A percentile compares a stretch with the other conserved stretches of the same genome.
phyloP scores from a whole-genome alignment of 768 basidiomycete species.

The Coprinopsis sp. region DNA sequence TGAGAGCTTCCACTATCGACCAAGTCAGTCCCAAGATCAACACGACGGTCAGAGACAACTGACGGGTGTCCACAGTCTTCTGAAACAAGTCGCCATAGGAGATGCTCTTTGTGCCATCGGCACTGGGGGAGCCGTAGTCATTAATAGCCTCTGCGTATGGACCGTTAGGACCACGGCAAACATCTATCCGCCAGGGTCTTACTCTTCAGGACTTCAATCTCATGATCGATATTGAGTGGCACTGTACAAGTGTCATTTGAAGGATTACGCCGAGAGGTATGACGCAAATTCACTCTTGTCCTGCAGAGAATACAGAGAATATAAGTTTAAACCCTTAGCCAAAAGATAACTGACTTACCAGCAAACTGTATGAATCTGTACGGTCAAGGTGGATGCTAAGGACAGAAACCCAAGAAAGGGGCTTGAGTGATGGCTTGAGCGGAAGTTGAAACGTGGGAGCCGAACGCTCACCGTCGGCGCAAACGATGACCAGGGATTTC shows the following conservation, averaged over 20 bases:
- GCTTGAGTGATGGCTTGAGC: too few relatives aligned
- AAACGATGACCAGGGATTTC: too few relatives aligned
- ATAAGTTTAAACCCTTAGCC: too few relatives aligned
- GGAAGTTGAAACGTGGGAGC: too few relatives aligned
- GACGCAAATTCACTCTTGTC: background rate
- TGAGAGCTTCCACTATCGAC: constrained; percentile 42
- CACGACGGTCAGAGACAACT: constrained; percentile 10
- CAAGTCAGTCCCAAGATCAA: background rate
- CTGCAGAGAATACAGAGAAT: too few relatives aligned
- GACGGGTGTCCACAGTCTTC: constrained; percentile 44
- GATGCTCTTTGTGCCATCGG: constrained; percentile 33
- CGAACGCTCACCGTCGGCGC: too few relatives aligned
- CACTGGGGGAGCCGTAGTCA: constrained; percentile 33
- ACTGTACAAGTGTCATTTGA: constrained; percentile 1
- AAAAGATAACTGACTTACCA: too few relatives aligned
- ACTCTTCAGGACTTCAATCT: constrained; percentile 35
- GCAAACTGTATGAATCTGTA: too few relatives aligned
- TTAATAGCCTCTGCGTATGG: constrained; percentile 36
- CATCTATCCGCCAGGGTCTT: background rate
- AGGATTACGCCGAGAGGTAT: background rate
- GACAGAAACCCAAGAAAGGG: too few relatives aligned
- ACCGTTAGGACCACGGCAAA: background rate
- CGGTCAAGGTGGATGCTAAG: too few relatives aligned
- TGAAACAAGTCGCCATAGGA: constrained; percentile 43
- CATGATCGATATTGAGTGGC: constrained; percentile 28